Evolutionary conservation across 768 basidiomycete genomes (phyloP).

Genomic region (Aureoboletus auriporus): DNA sequence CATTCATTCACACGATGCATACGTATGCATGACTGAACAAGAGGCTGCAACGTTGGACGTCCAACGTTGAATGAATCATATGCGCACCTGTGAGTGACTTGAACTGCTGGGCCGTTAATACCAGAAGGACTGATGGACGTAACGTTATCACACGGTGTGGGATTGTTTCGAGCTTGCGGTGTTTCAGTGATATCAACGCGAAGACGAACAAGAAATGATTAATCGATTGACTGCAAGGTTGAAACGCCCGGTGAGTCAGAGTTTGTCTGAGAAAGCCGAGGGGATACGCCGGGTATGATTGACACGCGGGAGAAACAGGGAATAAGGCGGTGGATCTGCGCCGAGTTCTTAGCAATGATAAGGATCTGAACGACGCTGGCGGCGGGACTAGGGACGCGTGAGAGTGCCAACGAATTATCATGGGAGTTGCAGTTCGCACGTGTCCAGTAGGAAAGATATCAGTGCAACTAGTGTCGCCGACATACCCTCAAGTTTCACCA

Average conservation of each 20-base stretch:
- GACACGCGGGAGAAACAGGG: background rate
- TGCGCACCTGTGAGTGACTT: too few relatives aligned
- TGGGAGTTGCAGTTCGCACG: slow-evolving; percentile 7
- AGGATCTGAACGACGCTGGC: background rate
- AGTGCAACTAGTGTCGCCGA: slow-evolving; percentile 7
- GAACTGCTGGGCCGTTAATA: background rate
- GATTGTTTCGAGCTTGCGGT: background rate
- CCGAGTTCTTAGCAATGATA: too few relatives aligned
- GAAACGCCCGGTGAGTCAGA: background rate
- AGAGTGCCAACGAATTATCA: too few relatives aligned
- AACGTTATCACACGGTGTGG: slow-evolving; percentile 1
- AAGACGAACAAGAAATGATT: background rate
- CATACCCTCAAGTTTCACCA: slow-evolving; percentile 25
- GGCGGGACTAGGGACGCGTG: too few relatives aligned
- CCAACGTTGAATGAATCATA: too few relatives aligned
- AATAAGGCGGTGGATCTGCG: background rate
- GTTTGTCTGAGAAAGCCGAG: slow-evolving; percentile 20
- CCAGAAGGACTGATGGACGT: too few relatives aligned
- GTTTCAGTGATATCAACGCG: slow-evolving; percentile 6
- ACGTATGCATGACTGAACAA: too few relatives aligned
- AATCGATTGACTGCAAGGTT: background rate
- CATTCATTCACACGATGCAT: too few relatives aligned
- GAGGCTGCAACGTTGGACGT: too few relatives aligned
- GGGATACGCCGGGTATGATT: slow-evolving; percentile 6
- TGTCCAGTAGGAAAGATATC: background rate